Percentiles rank a stretch among this genome's conserved stretches.
These are phyloP conservation scores for Alternaria triticina DNA, from an alignment of 2,329 filamentous ascomycete genomes.

Conservation along the genomic window DNA sequence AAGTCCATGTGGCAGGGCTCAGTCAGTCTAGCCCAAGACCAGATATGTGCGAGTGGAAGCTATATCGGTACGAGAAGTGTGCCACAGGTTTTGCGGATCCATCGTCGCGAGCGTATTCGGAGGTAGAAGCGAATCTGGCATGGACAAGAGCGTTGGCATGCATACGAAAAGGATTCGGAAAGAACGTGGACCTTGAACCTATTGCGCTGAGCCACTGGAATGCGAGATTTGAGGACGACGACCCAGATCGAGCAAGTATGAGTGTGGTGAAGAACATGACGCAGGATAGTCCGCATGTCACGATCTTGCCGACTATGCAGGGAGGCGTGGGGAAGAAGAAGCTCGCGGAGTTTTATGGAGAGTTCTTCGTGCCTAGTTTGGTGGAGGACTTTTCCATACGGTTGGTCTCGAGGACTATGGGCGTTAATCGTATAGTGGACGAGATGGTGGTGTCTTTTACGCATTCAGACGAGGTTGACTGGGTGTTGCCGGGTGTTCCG, in stretches of 20 bases:
- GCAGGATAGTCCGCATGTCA: constrained; percentile 44
- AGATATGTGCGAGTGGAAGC: constrained; percentile 46
- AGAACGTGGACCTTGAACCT: constrained; percentile 43
- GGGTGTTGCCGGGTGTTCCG: constrained; percentile 64
- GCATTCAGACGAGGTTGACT: constrained; percentile 63
- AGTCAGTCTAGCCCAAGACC: constrained; percentile 40
- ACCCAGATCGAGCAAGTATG: constrained; percentile 40
- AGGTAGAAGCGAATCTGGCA: constrained; percentile 50
- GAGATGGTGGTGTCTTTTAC: constrained; percentile 64
- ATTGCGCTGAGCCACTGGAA: constrained; percentile 43
- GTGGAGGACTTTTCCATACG: constrained; percentile 61
- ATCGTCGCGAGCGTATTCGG: constrained; percentile 47
- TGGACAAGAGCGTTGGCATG: constrained; percentile 51
- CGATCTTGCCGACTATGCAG: constrained; percentile 52
- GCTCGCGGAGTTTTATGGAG: constrained; percentile 60
- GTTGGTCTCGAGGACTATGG: constrained; percentile 62
- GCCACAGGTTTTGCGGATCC: constrained; percentile 53
- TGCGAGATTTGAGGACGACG: constrained; percentile 42
- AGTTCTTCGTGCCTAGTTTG: constrained; percentile 61
- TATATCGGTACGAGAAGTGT: constrained; percentile 49
- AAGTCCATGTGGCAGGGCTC: constrained; percentile 50
- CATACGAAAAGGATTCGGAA: constrained; percentile 48
- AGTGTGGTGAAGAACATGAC: constrained; percentile 40
- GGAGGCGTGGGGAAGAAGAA: constrained; percentile 53
- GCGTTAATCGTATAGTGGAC: constrained; percentile 64